A percentile compares a stretch with the other conserved stretches of the same genome.
phyloP scores from a whole-genome alignment of 2,329 filamentous ascomycete genomes.

The Cordyceps sp. region DNA sequence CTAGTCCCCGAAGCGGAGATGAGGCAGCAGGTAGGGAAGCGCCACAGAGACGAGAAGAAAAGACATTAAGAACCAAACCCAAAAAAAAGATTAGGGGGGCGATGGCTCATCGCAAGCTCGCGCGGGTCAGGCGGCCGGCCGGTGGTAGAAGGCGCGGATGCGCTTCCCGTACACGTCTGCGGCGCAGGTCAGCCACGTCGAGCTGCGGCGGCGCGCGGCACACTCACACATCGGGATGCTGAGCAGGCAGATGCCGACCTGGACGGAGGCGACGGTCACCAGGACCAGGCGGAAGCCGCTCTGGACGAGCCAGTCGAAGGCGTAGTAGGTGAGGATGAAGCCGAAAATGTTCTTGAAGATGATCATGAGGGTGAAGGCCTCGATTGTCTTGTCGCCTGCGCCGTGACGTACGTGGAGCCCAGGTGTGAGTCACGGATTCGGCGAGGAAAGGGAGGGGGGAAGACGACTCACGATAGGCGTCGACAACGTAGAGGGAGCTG shows the following conservation, averaged over 20 bases:
- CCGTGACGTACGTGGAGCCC: too few species aligned
- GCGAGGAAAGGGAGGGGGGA: not conserved
- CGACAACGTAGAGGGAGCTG: constrained; percentile 75
- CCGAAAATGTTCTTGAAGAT: constrained; percentile 94
- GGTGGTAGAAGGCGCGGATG: constrained; percentile 57
- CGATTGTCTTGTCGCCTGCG: constrained; percentile 66
- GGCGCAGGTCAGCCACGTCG: constrained; percentile 1
- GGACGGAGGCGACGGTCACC: constrained; percentile 55
- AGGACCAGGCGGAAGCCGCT: constrained; percentile 49
- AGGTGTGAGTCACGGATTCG: too few species aligned
- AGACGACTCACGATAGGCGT: constrained; percentile 60
- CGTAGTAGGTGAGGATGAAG: constrained; percentile 69
- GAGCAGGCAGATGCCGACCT: constrained; percentile 58
- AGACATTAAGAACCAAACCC: too few species aligned
- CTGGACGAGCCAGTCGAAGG: constrained; percentile 64
- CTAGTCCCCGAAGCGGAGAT: too few species aligned
- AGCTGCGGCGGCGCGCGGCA: too few species aligned
- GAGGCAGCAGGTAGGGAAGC: too few species aligned
- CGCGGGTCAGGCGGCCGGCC: constrained; percentile 44
- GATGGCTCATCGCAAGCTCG: constrained; percentile 12
- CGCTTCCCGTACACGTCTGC: constrained; percentile 65
- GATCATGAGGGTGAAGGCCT: constrained; percentile 77
- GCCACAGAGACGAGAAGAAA: too few species aligned
- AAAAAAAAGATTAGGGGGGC: too few species aligned
- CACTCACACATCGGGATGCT: constrained; percentile 67